A percentile compares a stretch with the other conserved stretches of the same genome.
Conservation (phyloP, 2,329 filamentous ascomycete genomes). For the Penicillium sp. region DNA sequence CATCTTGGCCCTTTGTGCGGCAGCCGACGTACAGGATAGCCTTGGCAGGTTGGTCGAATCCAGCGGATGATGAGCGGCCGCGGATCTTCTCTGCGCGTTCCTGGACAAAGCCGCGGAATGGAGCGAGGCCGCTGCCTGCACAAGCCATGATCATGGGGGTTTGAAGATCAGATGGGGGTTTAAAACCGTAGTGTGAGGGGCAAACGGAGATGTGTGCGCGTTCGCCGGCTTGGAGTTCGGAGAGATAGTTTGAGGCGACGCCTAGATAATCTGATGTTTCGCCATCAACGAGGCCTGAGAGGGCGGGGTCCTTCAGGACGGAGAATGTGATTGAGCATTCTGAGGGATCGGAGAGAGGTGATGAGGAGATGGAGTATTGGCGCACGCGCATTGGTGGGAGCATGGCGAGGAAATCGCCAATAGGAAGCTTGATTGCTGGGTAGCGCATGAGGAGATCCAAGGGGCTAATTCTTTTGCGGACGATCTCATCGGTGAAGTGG, state of each 20-base stretch:
- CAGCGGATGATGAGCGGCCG: constrained; percentile 14
- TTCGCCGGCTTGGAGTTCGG: constrained; percentile 38
- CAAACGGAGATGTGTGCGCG: constrained; percentile 35
- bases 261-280: constrained; percentile 51
- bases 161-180: constrained; percentile 32
- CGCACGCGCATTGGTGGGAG: constrained; percentile 73
- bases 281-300: constrained; percentile 36
- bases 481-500: constrained; percentile 49
- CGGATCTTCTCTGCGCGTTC: constrained; percentile 52
- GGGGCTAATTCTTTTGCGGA: constrained; percentile 52
- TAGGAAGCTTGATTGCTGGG: constrained; percentile 57
- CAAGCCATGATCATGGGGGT: constrained; percentile 42
- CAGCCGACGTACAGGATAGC: constrained; percentile 39
- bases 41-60: constrained; percentile 26
- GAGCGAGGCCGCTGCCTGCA: constrained; percentile 55
- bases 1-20: constrained; percentile 34
- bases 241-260: constrained; percentile 62
- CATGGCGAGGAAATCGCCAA: constrained; percentile 67
- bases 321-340: constrained; percentile 66
- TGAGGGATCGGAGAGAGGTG: constrained; percentile 59
- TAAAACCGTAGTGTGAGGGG: constrained; percentile 37
- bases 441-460: constrained; percentile 69
- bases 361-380: constrained; percentile 79
- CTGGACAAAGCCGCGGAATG: constrained; percentile 63
- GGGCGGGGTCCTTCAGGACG: constrained; percentile 58